These are phyloP conservation scores for Sapria himalayana DNA, from an alignment of 345 rosid genomes.

Conservation along the genomic window DNA sequence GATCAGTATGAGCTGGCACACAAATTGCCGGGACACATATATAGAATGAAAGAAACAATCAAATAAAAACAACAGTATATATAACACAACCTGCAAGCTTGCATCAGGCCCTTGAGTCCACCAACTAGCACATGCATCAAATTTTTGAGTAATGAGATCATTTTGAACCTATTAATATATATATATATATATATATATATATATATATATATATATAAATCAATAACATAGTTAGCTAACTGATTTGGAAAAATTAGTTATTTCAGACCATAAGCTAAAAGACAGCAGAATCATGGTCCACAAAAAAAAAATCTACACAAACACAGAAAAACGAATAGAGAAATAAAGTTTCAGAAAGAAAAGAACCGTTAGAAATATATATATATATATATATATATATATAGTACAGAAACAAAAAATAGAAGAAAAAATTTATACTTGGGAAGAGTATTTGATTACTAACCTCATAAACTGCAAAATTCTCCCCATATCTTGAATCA, in stretches of 20 bases:
- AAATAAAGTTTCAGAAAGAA: not conserved
- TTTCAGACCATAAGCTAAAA: not conserved
- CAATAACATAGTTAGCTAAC: too few relatives aligned
- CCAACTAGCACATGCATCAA: conserved; percentile 99
- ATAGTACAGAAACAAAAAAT: not conserved
- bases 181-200: too few relatives aligned
- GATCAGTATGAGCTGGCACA: too few relatives aligned
- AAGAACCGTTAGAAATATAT: too few relatives aligned
- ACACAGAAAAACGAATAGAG: not conserved
- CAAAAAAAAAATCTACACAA: not conserved
- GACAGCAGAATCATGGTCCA: not conserved
- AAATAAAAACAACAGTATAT: too few relatives aligned
- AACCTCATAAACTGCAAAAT: conserved; percentile 72
- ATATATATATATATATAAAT: too few relatives aligned
- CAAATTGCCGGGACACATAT: too few relatives aligned
- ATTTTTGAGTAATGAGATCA: conserved; percentile 38
- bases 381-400: not conserved
- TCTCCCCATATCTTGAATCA: conserved; percentile 90
- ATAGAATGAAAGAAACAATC: too few relatives aligned
- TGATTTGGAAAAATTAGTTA: too few relatives aligned
- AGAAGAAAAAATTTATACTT: too few relatives aligned
- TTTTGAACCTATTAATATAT: conserved; percentile 20
- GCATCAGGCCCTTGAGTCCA: conserved; percentile 99
- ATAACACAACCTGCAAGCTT: conserved; percentile 75
- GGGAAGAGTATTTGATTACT: too few relatives aligned